A percentile compares a stretch with the other conserved stretches of the same genome.
phyloP scores from a whole-genome alignment of 1,139 yeast genomes.

The Debaryomycetaceae sp. region DNA sequence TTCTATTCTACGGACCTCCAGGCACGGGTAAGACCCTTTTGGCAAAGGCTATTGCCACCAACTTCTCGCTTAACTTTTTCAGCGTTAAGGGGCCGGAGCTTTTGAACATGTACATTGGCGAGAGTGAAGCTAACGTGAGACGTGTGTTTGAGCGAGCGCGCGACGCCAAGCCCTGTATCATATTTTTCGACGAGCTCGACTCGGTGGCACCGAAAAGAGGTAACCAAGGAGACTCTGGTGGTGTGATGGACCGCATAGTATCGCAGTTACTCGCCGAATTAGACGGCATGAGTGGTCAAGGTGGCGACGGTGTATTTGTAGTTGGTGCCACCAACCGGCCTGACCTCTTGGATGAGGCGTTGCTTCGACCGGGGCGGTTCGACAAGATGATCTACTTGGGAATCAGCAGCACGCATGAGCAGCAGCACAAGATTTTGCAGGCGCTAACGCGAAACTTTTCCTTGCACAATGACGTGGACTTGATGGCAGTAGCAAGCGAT shows the following conservation, averaged over 20 bases:
- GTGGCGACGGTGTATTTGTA: constrained; percentile 88
- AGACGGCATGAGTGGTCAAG: constrained; percentile 81
- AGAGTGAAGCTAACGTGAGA: constrained; percentile 93
- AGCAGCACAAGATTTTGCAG: constrained; percentile 74
- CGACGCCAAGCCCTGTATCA: constrained; percentile 95
- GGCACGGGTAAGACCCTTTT: constrained; percentile 94
- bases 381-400: constrained; percentile 93
- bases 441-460: constrained; percentile 83
- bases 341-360: constrained; percentile 85
- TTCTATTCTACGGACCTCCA: constrained; percentile 93
- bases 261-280: constrained; percentile 89
- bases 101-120: constrained; percentile 95
- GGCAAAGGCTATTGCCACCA: constrained; percentile 95
- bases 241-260: constrained; percentile 96
- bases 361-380: constrained; percentile 89
- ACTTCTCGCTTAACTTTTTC: constrained; percentile 85
- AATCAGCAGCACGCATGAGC: constrained; percentile 80
- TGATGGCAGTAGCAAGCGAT: constrained; percentile 47
- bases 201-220: constrained; percentile 98
- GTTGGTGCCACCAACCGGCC: constrained; percentile 98
- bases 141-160: constrained; percentile 88
- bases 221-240: constrained; percentile 96
- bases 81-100: constrained; percentile 95
- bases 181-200: constrained; percentile 93
- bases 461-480: constrained; percentile 49